phyloP scores from a whole-genome alignment of 75 land plant species.

The Ceratopteris richardii region DNA sequence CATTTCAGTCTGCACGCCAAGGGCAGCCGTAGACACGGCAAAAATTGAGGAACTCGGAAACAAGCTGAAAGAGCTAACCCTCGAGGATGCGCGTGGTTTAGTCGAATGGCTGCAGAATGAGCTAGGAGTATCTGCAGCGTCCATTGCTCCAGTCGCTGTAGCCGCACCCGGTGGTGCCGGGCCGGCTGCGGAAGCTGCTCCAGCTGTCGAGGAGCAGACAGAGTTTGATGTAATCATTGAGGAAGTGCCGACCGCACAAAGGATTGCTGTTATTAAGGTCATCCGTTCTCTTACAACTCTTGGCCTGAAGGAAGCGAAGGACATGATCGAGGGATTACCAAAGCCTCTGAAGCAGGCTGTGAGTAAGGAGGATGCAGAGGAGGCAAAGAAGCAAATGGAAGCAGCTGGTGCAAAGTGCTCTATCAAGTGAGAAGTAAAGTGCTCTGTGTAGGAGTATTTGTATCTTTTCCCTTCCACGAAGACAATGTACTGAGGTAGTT shows the following conservation, averaged over 20 bases:
- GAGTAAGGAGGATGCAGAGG: conserved; percentile 83
- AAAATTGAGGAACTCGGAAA: conserved; percentile 42
- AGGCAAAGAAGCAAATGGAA: conserved; percentile 78
- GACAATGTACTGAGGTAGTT: too few species aligned
- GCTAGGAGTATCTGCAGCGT: conserved; percentile 65
- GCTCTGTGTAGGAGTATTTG: too few species aligned
- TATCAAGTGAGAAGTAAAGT: conserved; percentile 39
- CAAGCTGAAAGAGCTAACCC: conserved; percentile 36
- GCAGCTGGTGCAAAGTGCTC: conserved; percentile 73
- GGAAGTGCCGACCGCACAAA: conserved; percentile 61
- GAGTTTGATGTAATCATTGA: conserved; percentile 77
- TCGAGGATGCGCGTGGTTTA: conserved; percentile 48
- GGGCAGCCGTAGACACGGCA: conserved; percentile 22
- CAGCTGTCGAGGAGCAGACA: conserved; percentile 68
- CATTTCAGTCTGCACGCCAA: conserved; percentile 12
- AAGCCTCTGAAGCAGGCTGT: conserved; percentile 77
- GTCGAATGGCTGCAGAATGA: conserved; percentile 54
- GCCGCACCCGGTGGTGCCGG: conserved; percentile 8
- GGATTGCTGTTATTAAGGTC: conserved; percentile 76
- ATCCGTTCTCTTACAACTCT: conserved; percentile 63
- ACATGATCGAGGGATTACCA: conserved; percentile 81
- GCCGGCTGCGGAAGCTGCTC: conserved; percentile 33
- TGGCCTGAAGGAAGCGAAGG: conserved; percentile 94
- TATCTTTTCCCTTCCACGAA: too few species aligned
- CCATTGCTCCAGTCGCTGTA: conserved; percentile 6